Conservation (phyloP, 768 basidiomycete species). For the Rhodosporidiobolus sp. region DNA sequence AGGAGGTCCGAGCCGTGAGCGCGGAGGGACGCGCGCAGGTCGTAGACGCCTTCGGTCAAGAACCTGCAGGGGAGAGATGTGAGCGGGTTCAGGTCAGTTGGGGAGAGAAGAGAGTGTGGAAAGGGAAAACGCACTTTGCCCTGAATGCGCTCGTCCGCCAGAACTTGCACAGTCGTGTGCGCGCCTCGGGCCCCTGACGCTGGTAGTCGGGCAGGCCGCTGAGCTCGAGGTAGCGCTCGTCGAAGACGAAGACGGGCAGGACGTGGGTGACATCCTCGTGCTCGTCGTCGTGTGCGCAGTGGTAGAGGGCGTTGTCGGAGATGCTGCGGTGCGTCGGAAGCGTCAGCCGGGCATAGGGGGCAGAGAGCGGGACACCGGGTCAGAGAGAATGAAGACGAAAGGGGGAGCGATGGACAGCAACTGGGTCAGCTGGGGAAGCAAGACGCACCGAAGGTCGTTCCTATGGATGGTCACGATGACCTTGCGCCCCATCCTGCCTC, state of each 20-base stretch:
- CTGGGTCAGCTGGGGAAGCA: neutral
- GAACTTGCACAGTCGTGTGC: constrained; percentile 41
- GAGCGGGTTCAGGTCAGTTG: neutral
- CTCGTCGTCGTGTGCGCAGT: constrained; percentile 37
- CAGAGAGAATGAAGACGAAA: neutral
- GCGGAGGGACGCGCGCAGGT: constrained; percentile 28
- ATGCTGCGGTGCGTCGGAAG: constrained; percentile 4
- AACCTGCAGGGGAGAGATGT: constrained; percentile 42
- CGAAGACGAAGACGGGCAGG: constrained; percentile 53
- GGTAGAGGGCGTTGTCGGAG: constrained; percentile 45
- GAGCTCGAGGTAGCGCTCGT: constrained; percentile 51
- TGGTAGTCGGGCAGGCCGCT: constrained; percentile 45
- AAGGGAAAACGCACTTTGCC: constrained; percentile 24
- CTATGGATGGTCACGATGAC: constrained; percentile 27
- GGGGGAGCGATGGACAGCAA: neutral
- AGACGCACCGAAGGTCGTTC: constrained; percentile 23
- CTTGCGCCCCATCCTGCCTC: constrained; percentile 17
- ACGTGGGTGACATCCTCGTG: constrained; percentile 48
- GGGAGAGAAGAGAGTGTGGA: constrained; percentile 40
- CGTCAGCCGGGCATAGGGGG: neutral
- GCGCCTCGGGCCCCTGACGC: constrained; percentile 43
- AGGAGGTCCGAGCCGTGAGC: constrained; percentile 45
- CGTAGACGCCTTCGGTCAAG: constrained; percentile 45
- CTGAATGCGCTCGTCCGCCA: constrained; percentile 42
- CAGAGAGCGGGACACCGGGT: neutral